Evolutionary conservation across 2,329 filamentous ascomycete species (phyloP).

Genomic region (Dactylellina sp.): DNA sequence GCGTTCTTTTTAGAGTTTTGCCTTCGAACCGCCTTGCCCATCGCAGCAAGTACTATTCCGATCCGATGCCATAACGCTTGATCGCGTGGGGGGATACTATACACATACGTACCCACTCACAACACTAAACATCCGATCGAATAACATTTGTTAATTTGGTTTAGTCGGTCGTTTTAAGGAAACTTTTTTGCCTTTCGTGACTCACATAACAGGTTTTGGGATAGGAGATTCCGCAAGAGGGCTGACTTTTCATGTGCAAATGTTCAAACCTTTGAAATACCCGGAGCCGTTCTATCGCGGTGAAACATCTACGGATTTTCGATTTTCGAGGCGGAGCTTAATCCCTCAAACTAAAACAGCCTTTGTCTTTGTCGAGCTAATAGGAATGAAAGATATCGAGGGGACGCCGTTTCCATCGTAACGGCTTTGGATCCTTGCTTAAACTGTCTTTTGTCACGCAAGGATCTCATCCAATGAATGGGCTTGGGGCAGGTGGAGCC

Average conservation of each 20-base stretch:
- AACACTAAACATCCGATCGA: too few species aligned
- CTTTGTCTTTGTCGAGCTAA: background rate
- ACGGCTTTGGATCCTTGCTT: conserved; percentile 33
- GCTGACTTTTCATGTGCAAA: background rate
- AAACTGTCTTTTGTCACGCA: background rate
- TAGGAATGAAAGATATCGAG: conserved; percentile 1
- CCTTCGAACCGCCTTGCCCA: background rate
- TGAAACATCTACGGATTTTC: background rate
- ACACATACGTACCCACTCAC: too few species aligned
- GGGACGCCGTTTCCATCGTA: background rate
- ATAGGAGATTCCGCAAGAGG: background rate
- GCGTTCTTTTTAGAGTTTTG: background rate
- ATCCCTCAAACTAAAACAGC: conserved; percentile 26
- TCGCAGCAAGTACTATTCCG: background rate
- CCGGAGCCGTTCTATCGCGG: background rate
- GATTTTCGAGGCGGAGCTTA: background rate
- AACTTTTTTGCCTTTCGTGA: background rate
- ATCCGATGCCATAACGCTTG: background rate
- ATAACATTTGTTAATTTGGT: background rate
- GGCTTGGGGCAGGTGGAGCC: background rate
- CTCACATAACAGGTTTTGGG: background rate
- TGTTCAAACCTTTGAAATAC: background rate
- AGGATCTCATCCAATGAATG: conserved; percentile 24
- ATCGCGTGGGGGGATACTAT: background rate
- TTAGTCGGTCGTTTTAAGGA: background rate